Evolutionary conservation across 2,329 filamentous ascomycete genomes (phyloP).

Genomic region (Ciborinia camelliae): DNA sequence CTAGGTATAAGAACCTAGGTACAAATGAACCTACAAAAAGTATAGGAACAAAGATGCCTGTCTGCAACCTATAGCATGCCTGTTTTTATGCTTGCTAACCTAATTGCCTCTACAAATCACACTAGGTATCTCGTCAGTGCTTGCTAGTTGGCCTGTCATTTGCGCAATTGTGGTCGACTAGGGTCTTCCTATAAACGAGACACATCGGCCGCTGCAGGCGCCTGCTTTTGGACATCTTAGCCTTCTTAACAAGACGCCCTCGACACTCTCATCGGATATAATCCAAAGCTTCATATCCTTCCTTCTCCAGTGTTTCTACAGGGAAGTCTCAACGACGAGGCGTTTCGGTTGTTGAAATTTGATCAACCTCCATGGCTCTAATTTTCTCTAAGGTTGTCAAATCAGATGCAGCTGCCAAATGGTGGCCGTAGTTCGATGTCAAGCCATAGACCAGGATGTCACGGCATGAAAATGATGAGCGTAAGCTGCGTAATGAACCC

Average conservation of each 20-base stretch:
- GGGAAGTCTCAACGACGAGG: conserved; percentile 4
- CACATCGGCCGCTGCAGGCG: conserved; percentile 19
- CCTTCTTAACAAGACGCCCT: conserved; percentile 6
- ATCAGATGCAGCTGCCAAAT: conserved; percentile 5
- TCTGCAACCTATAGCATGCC: conserved; percentile 1
- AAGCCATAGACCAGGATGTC: conserved; percentile 13
- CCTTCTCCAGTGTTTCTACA: conserved; percentile 17
- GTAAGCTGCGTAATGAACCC: conserved; percentile 3
- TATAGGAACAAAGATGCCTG: conserved; percentile 12
- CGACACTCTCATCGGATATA: conserved; percentile 12
- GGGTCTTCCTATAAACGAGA: conserved; percentile 13
- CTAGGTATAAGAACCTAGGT: conserved; percentile 1
- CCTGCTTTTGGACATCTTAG: conserved; percentile 16
- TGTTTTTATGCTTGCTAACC: conserved; percentile 1
- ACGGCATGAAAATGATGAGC: conserved; percentile 14
- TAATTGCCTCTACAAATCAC: conserved; percentile 2
- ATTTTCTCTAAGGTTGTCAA: conserved; percentile 5
- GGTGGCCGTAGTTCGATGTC: conserved; percentile 13
- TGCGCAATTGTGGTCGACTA: conserved; percentile 17
- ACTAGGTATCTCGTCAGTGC: conserved; percentile 8
- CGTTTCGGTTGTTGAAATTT: conserved; percentile 10
- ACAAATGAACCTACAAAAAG: neutral
- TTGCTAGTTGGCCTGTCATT: conserved; percentile 14
- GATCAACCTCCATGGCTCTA: neutral
- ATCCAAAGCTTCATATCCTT: conserved; percentile 8